These are phyloP conservation scores for Sarcodon sp. DNA, from an alignment of 768 basidiomycete species.

Conservation along the genomic window DNA sequence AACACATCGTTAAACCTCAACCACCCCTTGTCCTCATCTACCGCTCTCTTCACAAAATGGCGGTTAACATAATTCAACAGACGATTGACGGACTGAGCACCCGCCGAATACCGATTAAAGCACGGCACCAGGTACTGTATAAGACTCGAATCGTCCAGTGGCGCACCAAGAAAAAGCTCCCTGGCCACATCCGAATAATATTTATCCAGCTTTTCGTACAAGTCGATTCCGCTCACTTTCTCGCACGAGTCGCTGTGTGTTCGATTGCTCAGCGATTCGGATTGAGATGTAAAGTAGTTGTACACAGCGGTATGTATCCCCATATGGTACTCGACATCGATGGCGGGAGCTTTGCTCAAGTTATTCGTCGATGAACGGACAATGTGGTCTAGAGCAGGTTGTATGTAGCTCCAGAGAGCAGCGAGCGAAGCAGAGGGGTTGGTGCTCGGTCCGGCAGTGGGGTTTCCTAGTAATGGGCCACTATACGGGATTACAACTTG, in stretches of 20 bases:
- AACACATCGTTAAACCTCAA: conserved; percentile 53
- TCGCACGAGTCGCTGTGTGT: background rate
- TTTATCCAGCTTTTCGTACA: conserved; percentile 63
- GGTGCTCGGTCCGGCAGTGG: conserved; percentile 25
- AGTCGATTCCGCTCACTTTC: conserved; percentile 44
- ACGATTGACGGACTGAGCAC: conserved; percentile 55
- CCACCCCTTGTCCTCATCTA: conserved; percentile 75
- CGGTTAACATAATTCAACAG: conserved; percentile 62
- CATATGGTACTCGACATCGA: conserved; percentile 62
- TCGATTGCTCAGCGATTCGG: conserved; percentile 24
- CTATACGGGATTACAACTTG: conserved; percentile 21
- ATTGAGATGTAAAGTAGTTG: conserved; percentile 46
- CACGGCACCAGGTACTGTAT: conserved; percentile 59
- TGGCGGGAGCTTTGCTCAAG: conserved; percentile 48
- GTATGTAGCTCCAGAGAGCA: conserved; percentile 62
- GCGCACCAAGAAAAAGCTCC: conserved; percentile 49
- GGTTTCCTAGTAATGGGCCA: conserved; percentile 38
- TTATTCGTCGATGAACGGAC: conserved; percentile 55
- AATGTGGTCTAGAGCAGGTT: conserved; percentile 69
- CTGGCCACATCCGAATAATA: conserved; percentile 51
- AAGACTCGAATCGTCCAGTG: conserved; percentile 52
- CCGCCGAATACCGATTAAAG: conserved; percentile 58
- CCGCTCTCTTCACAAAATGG: conserved; percentile 63
- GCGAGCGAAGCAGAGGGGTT: conserved; percentile 65
- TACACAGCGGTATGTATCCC: conserved; percentile 76